A percentile compares a stretch with the other conserved stretches of the same genome.
phyloP scores from a whole-genome alignment of 352 stramenopile genomes.

The Globisporangium perplexum region DNA sequence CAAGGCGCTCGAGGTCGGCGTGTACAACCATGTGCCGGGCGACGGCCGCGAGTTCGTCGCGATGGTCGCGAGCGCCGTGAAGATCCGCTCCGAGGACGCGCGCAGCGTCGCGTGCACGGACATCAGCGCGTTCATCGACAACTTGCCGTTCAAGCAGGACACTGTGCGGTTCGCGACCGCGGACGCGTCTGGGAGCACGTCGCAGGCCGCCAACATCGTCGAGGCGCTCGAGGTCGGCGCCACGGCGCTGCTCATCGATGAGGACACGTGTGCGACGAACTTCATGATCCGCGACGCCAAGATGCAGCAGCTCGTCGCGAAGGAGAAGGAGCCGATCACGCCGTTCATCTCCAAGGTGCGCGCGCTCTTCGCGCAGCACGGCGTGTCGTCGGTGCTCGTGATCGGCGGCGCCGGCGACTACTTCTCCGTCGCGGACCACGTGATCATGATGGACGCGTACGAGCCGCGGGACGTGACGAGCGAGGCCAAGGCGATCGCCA shows the following conservation, averaged over 20 bases:
- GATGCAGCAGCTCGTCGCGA: slow-evolving; percentile 95
- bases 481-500: slow-evolving; percentile 90
- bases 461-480: slow-evolving; percentile 88
- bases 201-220: slow-evolving; percentile 95
- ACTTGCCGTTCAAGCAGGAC: slow-evolving; percentile 93
- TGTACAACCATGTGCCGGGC: slow-evolving; percentile 95
- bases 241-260: slow-evolving; percentile 93
- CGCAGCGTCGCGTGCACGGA: slow-evolving; percentile 87
- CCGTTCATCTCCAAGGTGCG: slow-evolving; percentile 96
- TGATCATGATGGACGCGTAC: slow-evolving; percentile 97
- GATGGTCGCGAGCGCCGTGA: slow-evolving; percentile 80
- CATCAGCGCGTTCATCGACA: slow-evolving; percentile 96
- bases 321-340: slow-evolving; percentile 97
- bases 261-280: slow-evolving; percentile 97
- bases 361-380: slow-evolving; percentile 84
- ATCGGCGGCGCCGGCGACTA: slow-evolving; percentile 96
- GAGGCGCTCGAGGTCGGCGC: slow-evolving; percentile 90
- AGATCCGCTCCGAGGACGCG: slow-evolving; percentile 96
- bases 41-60: slow-evolving; percentile 96
- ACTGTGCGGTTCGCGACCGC: slow-evolving; percentile 90
- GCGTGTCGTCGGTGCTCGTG: slow-evolving; percentile 94
- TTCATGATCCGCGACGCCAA: slow-evolving; percentile 98
- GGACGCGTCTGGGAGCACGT: slow-evolving; percentile 95
- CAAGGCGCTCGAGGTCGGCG: slow-evolving; percentile 89
- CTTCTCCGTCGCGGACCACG: slow-evolving; percentile 94